These are phyloP conservation scores for Ganoderma lucidum DNA, from an alignment of 1,284 basidiomycete species.

Conservation along the genomic window DNA sequence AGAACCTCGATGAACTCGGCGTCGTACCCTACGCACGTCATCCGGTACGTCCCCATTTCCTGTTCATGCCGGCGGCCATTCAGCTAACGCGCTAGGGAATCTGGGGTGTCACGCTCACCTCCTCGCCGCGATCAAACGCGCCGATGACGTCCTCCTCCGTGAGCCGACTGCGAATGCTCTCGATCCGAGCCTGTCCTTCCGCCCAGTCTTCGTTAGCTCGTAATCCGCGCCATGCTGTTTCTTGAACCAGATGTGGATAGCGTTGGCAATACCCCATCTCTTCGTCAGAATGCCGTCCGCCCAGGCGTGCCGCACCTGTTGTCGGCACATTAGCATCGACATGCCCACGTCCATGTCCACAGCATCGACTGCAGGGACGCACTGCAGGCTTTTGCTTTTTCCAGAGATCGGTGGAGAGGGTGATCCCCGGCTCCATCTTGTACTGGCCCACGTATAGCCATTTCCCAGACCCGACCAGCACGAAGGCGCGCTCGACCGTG, in stretches of 20 bases:
- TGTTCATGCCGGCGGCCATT: background rate
- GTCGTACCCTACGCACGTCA: constrained; percentile 21
- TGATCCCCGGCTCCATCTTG: background rate
- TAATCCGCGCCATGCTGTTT: background rate
- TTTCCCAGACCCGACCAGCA: too few relatives aligned
- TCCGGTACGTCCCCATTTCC: constrained; percentile 8
- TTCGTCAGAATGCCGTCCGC: background rate
- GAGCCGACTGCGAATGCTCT: background rate
- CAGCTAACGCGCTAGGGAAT: background rate
- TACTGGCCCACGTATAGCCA: constrained; percentile 11
- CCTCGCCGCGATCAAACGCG: too few relatives aligned
- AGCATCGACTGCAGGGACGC: background rate
- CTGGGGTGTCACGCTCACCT: too few relatives aligned
- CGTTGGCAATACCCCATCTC: background rate
- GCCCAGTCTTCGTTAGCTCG: background rate
- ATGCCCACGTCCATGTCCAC: too few relatives aligned
- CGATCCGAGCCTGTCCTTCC: background rate
- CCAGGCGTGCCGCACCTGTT: constrained; percentile 13
- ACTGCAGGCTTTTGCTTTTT: background rate
- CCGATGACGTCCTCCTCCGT: constrained; percentile 10
- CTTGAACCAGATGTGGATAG: constrained; percentile 6
- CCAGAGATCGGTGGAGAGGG: constrained; percentile 5
- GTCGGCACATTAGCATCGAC: background rate
- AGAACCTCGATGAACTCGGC: constrained; percentile 4
- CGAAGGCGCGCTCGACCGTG: too few relatives aligned